Evolutionary conservation across 2,329 filamentous ascomycete species (phyloP), one percentile per base, ranked within the genome.

Genomic region (Diaporthe aspalathi): DNA sequence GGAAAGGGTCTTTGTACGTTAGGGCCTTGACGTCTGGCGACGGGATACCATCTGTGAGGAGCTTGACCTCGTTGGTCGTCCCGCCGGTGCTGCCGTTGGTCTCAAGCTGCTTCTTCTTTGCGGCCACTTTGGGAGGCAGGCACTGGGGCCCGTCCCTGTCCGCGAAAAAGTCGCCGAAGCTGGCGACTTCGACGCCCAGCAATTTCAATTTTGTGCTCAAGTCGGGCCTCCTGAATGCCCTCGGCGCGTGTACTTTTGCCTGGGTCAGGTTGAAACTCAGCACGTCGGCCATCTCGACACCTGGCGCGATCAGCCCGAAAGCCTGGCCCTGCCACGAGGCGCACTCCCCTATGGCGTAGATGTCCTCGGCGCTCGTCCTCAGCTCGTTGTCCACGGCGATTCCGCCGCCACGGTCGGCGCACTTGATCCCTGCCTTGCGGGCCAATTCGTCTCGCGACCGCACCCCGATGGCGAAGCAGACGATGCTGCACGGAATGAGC

Each of bases 161-260:
- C 0, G 94, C 94, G 75, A 97, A 97, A 84, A 95, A 97, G 79
- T 97, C 95, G 0, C 95, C 94, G 78, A 97, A 97, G 77, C 93
- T 96, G 22, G 95, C 95, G 5, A 97, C 95, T 75, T 97, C 93
- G 11, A 97, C 94, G 0, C 94, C 94, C 0, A 97, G 86, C 0
- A 97, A 85, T 84, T 97, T 97, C 38, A 97, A 84, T 79, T 97
- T 97, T 0, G 94, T 97, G 84, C 94, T 97, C 50, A 97, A 84
- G 79, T 97, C 94, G 0, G 94, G 95, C 5, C 91, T 84, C 80
- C 93, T 94, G 85, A 97, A 97, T 38, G 84, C 85, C 40, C 92
- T 86, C 2, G 89, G 89, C 8, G 89, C 81, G 78, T 95, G 92
- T 2, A 89, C 87, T 78, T 92, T 91, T 40, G 93, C 93, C 79